Evolutionary conservation across 208 protist genomes (phyloP).

Genomic region (Acanthamoeba castellanii): DNA sequence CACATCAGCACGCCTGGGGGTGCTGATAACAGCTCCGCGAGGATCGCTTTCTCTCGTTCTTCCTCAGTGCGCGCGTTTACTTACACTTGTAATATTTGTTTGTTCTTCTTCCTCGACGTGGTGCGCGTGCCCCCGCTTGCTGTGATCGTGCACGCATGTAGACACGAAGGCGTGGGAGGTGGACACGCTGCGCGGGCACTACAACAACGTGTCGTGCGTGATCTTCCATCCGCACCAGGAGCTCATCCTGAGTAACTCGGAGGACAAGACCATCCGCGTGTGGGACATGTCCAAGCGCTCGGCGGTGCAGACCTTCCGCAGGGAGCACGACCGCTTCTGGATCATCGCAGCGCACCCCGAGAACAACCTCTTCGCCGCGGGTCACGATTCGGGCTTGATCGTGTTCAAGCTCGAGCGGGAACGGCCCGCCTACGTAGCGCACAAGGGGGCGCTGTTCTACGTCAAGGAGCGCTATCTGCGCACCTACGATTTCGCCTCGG

Average conservation of each 20-base stretch:
- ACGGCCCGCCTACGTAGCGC: conserved; percentile 92
- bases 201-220: conserved; percentile 98
- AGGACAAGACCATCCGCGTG: conserved; percentile 96
- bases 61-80: no score
- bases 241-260: conserved; percentile 96
- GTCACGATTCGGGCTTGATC: conserved; percentile 97
- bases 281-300: conserved; percentile 92
- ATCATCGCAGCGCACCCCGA: conserved; percentile 95
- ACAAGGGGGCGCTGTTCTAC: conserved; percentile 87
- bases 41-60: no score
- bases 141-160: no score
- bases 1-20: no score
- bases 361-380: conserved; percentile 97
- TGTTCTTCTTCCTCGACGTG: no score
- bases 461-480: conserved; percentile 88
- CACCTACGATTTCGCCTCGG: conserved; percentile 85
- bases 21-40: no score
- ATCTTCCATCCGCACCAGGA: conserved; percentile 96
- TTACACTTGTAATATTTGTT: no score
- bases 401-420: conserved; percentile 99
- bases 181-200: conserved; percentile 96
- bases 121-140: no score
- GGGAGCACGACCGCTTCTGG: conserved; percentile 98
- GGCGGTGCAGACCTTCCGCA: conserved; percentile 93
- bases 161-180: conserved; percentile 93